Evolutionary conservation across 164 flowering plant species (phyloP).

Genomic region (Dillenia turbinata): DNA sequence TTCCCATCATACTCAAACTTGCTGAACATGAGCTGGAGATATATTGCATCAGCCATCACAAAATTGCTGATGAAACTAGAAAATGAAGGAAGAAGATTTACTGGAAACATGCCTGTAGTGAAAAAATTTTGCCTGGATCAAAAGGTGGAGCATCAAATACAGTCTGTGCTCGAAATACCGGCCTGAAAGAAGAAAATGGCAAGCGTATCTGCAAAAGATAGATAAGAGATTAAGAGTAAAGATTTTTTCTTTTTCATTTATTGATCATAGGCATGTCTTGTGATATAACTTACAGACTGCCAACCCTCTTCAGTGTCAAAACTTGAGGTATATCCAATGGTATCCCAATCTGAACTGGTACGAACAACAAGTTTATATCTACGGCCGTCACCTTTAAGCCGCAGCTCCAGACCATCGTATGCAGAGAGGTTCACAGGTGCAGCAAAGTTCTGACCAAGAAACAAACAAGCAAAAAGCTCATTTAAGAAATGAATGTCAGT

Average conservation of each 20-base stretch:
- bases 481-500: too few relatives aligned
- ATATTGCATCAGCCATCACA: constrained; percentile 1
- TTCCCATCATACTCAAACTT: constrained; percentile 97
- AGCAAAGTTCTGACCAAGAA: constrained; percentile 62
- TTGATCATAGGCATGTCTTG: neutral
- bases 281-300: constrained; percentile 72
- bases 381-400: constrained; percentile 87
- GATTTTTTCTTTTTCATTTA: too few relatives aligned
- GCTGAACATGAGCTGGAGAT: constrained; percentile 93
- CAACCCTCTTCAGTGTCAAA: constrained; percentile 84
- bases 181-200: constrained; percentile 83
- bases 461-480: neutral
- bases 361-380: constrained; percentile 87
- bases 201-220: constrained; percentile 47
- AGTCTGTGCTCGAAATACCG: constrained; percentile 86
- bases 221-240: neutral
- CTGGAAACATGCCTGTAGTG: constrained; percentile 62
- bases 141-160: constrained; percentile 79
- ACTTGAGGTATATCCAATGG: constrained; percentile 79
- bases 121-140: constrained; percentile 60
- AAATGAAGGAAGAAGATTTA: neutral
- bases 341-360: constrained; percentile 94
- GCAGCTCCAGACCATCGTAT: constrained; percentile 89
- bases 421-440: constrained; percentile 87
- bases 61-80: neutral